phyloP scores from a whole-genome alignment of 2,329 filamentous ascomycete genomes.

The Xylaria sp. region DNA sequence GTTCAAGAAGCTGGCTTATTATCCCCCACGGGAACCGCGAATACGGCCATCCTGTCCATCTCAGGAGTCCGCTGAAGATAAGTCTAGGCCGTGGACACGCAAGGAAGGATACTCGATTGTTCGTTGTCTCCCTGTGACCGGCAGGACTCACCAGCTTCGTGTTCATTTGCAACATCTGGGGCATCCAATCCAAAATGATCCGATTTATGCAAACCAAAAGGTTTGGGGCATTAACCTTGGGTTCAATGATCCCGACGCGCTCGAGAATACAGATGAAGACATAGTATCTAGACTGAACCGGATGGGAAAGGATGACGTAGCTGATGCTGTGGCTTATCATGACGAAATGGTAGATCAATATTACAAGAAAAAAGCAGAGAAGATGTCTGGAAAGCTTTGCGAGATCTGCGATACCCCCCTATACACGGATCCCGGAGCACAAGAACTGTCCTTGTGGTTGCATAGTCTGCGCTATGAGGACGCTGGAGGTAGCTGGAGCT shows the following conservation, averaged over 20 bases:
- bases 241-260: constrained; percentile 70
- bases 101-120: constrained; percentile 92
- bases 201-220: constrained; percentile 93
- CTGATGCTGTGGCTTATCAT: constrained; percentile 90
- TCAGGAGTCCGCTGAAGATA: constrained; percentile 39
- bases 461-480: constrained; percentile 93
- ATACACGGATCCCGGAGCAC: constrained; percentile 89
- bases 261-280: constrained; percentile 82
- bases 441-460: constrained; percentile 93
- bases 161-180: constrained; percentile 95
- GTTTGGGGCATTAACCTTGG: constrained; percentile 90
- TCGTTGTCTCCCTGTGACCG: constrained; percentile 90
- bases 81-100: constrained; percentile 56
- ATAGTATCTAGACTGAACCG: constrained; percentile 84
- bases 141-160: constrained; percentile 91
- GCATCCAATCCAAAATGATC: constrained; percentile 95
- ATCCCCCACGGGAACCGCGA: constrained; percentile 62
- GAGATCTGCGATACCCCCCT: constrained; percentile 84
- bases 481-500: constrained; percentile 83
- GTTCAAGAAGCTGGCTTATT: constrained; percentile 93
- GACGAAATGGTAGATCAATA: constrained; percentile 93
- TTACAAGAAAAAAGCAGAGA: constrained; percentile 89
- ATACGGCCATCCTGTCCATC: constrained; percentile 21
- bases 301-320: constrained; percentile 95
- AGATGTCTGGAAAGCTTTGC: constrained; percentile 87